A percentile compares a stretch with the other conserved stretches of the same genome.
phyloP scores from a whole-genome alignment of 163 green algal genomes.

The Volvox carteri region DNA sequence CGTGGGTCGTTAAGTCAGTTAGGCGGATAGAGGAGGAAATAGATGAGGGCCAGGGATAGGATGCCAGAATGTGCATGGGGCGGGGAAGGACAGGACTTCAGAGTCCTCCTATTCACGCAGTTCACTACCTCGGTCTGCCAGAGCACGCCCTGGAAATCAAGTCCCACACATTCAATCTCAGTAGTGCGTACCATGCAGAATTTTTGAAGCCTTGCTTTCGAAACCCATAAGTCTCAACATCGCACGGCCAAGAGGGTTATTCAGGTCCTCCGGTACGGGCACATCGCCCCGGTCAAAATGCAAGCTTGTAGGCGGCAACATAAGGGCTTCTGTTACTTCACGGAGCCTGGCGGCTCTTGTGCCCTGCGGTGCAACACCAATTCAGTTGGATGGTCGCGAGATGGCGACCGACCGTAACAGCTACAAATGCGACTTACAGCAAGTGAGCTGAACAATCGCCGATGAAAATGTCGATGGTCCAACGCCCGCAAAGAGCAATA shows the following conservation, averaged over 20 bases:
- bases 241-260: conserved; percentile 46
- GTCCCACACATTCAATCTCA: no score
- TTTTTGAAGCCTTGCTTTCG: conserved; percentile 56
- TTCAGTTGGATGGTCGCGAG: background rate
- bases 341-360: background rate
- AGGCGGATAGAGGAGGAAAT: no score
- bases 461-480: background rate
- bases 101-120: no score
- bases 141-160: no score
- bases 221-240: conserved; percentile 59
- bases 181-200: conserved; percentile 53
- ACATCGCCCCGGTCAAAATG: conserved; percentile 50
- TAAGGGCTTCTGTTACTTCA: conserved; percentile 22
- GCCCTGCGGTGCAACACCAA: background rate
- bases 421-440: background rate
- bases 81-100: no score
- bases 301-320: conserved; percentile 5
- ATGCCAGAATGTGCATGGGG: no score
- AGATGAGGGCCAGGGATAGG: no score
- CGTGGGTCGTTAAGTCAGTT: no score
- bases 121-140: no score
- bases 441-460: background rate
- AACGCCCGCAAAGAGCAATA: background rate
- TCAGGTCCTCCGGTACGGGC: conserved; percentile 56
- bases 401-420: background rate